Base-by-base conservation (phyloP, 495 filamentous ascomycete genomes). In the Rostrohypoxylon terebratum region DNA sequence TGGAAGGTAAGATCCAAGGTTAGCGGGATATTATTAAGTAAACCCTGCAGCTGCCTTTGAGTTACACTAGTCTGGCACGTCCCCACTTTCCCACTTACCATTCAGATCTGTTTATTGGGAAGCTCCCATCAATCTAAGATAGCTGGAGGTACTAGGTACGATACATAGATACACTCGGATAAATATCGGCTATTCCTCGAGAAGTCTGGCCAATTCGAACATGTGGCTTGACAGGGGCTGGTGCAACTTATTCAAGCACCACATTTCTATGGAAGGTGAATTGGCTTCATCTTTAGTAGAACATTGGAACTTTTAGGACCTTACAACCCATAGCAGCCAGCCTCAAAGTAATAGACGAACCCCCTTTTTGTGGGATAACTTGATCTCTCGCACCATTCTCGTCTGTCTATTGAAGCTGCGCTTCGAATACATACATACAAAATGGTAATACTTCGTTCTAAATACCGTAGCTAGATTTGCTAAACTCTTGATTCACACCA, bases 401-500 rank as follows among this genome's bases (percentile, higher is more conserved):
- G 36, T 33, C 11, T 7, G n/a, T 44, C 20, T 23, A 36, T 21
- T 25, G 28, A 55, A 64, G 0, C 47, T 36, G 34, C 45, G 20
- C 44, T 23, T 23, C 23, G 13, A 55, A 33, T 34, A 65, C 48
- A 33, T 34, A 65, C 48, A 57, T 5, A 58, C 67, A 71, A 74
- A 59, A 74, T 77, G 69, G 72, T 77, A 78, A 71, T 51, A 67
- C 28, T 68, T 58, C 71, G 3, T 8, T 9, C 20, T 65, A 68
- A 77, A 40, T 66, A 62, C 61, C 55, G 21, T 33, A 42, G 16
- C 11, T 48, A 33, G 10, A 55, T 54, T 72, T 59, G 67, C 75
- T 70, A 59, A 74, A 50, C 23, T 61, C 18, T n/a, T 68, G 47
- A 44, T 63, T 75, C 66, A 63, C 61, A 44, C 36, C 77, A 97